Conservation (phyloP, 768 basidiomycete species). For the Multifurca ochricompacta region DNA sequence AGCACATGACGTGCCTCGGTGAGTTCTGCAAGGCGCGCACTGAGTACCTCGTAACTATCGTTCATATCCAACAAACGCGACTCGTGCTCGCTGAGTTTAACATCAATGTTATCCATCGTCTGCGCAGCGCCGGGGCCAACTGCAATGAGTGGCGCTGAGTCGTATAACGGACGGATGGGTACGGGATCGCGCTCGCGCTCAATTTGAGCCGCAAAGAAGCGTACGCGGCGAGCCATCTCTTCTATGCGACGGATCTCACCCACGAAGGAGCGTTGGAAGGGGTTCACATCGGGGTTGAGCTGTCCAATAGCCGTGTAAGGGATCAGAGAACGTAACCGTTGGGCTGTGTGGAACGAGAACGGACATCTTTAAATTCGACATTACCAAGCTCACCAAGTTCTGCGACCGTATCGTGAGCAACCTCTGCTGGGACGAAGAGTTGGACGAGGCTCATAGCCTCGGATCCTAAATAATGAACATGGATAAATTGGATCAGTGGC, state of each 20-base stretch:
- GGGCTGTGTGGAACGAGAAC: constrained; percentile 24
- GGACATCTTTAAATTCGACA: constrained; percentile 95
- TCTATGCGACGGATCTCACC: constrained; percentile 92
- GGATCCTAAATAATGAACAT: constrained; percentile 71
- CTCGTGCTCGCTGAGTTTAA: constrained; percentile 82
- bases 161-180: constrained; percentile 76
- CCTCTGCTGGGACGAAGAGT: constrained; percentile 94
- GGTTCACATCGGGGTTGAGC: constrained; percentile 92
- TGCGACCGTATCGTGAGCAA: constrained; percentile 92
- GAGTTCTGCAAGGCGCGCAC: constrained; percentile 78
- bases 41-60: constrained; percentile 80
- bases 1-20: constrained; percentile 93
- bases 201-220: constrained; percentile 84
- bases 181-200: constrained; percentile 78
- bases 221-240: constrained; percentile 91
- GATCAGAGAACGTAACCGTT: neutral
- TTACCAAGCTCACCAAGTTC: constrained; percentile 93
- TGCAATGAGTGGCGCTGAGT: constrained; percentile 79
- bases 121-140: constrained; percentile 91
- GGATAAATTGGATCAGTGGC: constrained; percentile 2
- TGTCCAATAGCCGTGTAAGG: constrained; percentile 28
- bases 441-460: constrained; percentile 98
- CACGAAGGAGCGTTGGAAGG: constrained; percentile 97
- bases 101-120: constrained; percentile 88
- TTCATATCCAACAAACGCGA: constrained; percentile 83